phyloP scores from a whole-genome alignment of 257 asterid species.

The Orobanche coerulescens region DNA sequence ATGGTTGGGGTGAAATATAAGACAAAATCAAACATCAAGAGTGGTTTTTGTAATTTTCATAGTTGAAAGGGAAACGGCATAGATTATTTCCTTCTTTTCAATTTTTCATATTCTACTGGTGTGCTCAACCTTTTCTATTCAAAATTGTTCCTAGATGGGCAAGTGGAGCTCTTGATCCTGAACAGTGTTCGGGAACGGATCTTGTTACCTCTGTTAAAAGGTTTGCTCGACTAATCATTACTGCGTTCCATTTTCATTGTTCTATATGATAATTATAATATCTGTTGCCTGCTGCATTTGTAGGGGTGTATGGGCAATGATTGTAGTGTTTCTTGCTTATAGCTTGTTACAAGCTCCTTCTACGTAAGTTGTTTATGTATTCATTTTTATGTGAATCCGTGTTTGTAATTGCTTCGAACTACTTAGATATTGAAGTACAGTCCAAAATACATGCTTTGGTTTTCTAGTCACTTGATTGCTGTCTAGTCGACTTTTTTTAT shows the following conservation, averaged over 20 bases:
- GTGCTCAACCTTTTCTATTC: too few species aligned
- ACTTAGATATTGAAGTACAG: too few species aligned
- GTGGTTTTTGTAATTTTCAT: not conserved
- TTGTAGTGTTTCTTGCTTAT: conserved; percentile 87
- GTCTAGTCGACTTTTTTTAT: not conserved
- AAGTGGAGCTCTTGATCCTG: conserved; percentile 90
- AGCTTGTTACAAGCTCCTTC: conserved; percentile 97
- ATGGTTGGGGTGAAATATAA: too few species aligned
- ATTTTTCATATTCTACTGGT: not conserved
- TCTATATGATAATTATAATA: conserved; percentile 1
- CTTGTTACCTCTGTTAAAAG: conserved; percentile 67
- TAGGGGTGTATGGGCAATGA: conserved; percentile 98
- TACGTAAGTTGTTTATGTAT: conserved; percentile 50
- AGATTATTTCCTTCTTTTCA: not conserved
- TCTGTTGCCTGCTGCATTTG: conserved; percentile 22
- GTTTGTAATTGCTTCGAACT: too few species aligned
- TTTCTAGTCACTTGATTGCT: too few species aligned
- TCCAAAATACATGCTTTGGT: too few species aligned
- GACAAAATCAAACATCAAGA: too few species aligned
- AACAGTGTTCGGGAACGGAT: conserved; percentile 46
- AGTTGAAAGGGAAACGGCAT: too few species aligned
- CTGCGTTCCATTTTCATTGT: not conserved
- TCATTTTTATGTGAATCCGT: not conserved
- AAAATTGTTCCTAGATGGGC: conserved; percentile 67
- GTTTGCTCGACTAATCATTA: conserved; percentile 29